Evolutionary conservation across 176 grass and related monocot genomes (phyloP).

Genomic region (Tuctoria greenei): DNA sequence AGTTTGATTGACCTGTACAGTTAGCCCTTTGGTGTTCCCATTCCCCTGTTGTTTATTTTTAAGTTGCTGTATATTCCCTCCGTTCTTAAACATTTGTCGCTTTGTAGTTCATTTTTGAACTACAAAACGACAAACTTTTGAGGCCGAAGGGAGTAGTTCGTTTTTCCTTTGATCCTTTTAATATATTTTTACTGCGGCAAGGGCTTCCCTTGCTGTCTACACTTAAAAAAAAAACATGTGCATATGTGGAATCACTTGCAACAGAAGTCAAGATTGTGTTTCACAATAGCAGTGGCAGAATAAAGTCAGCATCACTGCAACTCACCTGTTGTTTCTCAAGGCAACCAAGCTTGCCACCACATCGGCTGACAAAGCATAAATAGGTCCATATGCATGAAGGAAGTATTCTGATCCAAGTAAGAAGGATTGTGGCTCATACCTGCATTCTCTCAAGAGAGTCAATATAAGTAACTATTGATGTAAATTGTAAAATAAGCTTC

Average conservation of each 20-base stretch:
- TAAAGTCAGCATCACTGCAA: background rate
- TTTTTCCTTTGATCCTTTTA: too few species aligned
- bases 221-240: too few species aligned
- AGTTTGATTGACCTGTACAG: too few species aligned
- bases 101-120: too few species aligned
- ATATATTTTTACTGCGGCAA: too few species aligned
- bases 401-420: slow-evolving; percentile 95
- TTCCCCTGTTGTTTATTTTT: too few species aligned
- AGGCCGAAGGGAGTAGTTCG: too few species aligned
- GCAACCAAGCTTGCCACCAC: slow-evolving; percentile 93
- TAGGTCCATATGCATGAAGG: slow-evolving; percentile 95
- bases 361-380: slow-evolving; percentile 97
- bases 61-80: too few species aligned
- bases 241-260: background rate
- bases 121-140: too few species aligned
- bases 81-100: too few species aligned
- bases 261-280: slow-evolving; percentile 8
- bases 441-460: slow-evolving; percentile 31
- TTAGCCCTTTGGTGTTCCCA: too few species aligned
- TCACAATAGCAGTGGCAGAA: background rate
- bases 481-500: background rate
- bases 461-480: background rate
- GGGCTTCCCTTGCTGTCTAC: too few species aligned
- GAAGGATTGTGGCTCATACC: slow-evolving; percentile 86
- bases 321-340: slow-evolving; percentile 87